Evolutionary conservation across 257 asterid species (phyloP), one percentile per base, ranked within the genome.

Genomic region (Nicotiana tomentosiformis): DNA sequence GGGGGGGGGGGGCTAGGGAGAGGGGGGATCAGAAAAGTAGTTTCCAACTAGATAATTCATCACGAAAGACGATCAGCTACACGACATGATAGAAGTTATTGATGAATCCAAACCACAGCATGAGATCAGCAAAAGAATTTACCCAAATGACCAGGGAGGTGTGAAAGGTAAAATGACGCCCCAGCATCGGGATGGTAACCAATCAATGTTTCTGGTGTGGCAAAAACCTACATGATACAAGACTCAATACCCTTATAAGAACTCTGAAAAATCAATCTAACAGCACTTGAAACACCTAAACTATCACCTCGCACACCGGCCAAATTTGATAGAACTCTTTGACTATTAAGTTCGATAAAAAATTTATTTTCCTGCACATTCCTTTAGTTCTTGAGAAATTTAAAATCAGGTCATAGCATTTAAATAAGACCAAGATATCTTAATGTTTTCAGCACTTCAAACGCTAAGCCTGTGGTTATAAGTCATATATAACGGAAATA

Each of bases 181-280:
- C 95, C 98, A 4, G 98, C 99, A 84, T 96, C 99, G 33, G 99
- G 98, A 88, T 96, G 98, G 92, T 91, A 96, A 76, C 99, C 99
- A 83, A 96, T 96, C 88, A 88, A 86, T 43, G 96, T 93, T 88
- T 96, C 99, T 4, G 98, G 98, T 1, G 98, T 96, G 83, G 97
- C 93, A 90, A 96, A 94, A 72, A 94, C 93, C 98, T 96, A 90
- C 85, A 88, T 66, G 62, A 51, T 49, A 56, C 80, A 74, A 74
- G 26, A 51, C 80, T 61, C 62, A 51, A 74, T 49, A 49, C 26
- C 43, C 29, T 5, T 49, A 49, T 49, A 74, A 74, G 62, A 74
- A 26, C 80, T 51, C 9, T 74, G 67, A 66, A 29, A 81, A 49
- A 30, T 49, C 9, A n/a, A 65, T 15, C 66, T 81, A 49, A 74